phyloP scores from a whole-genome alignment of 768 basidiomycete genomes.

The Hydnum rufescens region DNA sequence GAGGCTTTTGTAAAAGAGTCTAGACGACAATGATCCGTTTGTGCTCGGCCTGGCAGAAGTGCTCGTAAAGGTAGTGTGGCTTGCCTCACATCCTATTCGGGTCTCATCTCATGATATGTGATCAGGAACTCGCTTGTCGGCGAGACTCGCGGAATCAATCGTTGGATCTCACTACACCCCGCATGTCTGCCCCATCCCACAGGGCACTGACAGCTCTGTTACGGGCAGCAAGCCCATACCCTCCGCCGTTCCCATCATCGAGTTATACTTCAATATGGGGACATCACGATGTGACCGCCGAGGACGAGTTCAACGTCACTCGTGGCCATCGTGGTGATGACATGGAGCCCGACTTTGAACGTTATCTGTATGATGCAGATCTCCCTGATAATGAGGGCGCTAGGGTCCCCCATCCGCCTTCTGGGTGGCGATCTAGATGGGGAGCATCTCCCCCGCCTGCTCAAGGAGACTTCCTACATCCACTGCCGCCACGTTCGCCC shows the following conservation, averaged over 20 bases:
- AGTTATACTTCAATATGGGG: not conserved
- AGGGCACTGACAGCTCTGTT: not conserved
- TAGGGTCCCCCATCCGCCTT: too few species aligned
- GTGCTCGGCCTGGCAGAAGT: not conserved
- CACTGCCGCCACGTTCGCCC: not conserved
- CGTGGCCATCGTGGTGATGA: too few species aligned
- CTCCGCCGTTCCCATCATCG: not conserved
- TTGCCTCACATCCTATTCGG: not conserved
- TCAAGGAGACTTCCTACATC: not conserved
- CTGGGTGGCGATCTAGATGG: too few species aligned
- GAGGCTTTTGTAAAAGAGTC: not conserved
- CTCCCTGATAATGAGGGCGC: too few species aligned
- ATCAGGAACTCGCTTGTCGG: not conserved
- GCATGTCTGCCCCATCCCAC: not conserved
- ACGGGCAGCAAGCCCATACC: not conserved
- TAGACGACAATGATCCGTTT: not conserved
- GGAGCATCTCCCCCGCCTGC: too few species aligned
- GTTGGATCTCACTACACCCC: not conserved
- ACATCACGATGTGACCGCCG: too few species aligned
- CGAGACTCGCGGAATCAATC: not conserved
- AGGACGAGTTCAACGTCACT: too few species aligned
- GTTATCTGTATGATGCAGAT: too few species aligned
- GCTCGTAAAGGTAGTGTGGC: not conserved
- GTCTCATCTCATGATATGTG: not conserved
- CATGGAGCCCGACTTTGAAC: too few species aligned